phyloP scores from a whole-genome alignment of 805 yeast species.

The Wickerhamiella siamensis region DNA sequence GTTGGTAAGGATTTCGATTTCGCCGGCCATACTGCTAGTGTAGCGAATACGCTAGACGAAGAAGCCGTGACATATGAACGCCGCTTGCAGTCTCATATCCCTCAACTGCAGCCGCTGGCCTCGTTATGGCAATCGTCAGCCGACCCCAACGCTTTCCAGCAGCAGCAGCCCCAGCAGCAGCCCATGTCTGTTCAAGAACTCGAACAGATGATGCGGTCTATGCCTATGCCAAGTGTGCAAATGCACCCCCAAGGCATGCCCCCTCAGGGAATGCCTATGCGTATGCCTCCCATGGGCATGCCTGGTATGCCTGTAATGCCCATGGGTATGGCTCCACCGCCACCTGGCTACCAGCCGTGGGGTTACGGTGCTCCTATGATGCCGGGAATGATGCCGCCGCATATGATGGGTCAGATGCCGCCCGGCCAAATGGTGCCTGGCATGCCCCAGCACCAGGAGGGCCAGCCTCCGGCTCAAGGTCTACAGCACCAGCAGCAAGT shows the following conservation, averaged over 20 bases:
- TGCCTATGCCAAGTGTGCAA: not conserved
- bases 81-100: slow-evolving; percentile 13
- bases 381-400: slow-evolving; percentile 4
- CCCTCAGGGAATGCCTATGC: slow-evolving; percentile 18
- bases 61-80: slow-evolving; percentile 20
- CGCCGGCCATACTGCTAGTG: slow-evolving; percentile 29
- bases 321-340: slow-evolving; percentile 5
- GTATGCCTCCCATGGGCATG: slow-evolving; percentile 7
- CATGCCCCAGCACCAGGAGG: not conserved
- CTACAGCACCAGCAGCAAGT: not conserved
- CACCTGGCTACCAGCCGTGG: slow-evolving; percentile 2
- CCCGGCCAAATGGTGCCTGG: slow-evolving; percentile 5
- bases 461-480: not conserved
- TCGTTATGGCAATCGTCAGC: slow-evolving; percentile 40
- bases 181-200: slow-evolving; percentile 8
- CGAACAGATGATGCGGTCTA: slow-evolving; percentile 9
- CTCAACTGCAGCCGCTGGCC: slow-evolving; percentile 48
- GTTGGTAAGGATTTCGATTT: slow-evolving; percentile 56
- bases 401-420: slow-evolving; percentile 4
- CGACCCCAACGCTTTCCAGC: slow-evolving; percentile 18
- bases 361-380: slow-evolving; percentile 7
- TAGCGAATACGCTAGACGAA: slow-evolving; percentile 20
- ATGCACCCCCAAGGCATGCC: slow-evolving; percentile 1
- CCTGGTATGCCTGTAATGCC: not conserved
- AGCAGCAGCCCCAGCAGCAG: slow-evolving; percentile 17